Base-by-base conservation (phyloP, 2,329 filamentous ascomycete genomes). In the Alternaria tenuissima region DNA sequence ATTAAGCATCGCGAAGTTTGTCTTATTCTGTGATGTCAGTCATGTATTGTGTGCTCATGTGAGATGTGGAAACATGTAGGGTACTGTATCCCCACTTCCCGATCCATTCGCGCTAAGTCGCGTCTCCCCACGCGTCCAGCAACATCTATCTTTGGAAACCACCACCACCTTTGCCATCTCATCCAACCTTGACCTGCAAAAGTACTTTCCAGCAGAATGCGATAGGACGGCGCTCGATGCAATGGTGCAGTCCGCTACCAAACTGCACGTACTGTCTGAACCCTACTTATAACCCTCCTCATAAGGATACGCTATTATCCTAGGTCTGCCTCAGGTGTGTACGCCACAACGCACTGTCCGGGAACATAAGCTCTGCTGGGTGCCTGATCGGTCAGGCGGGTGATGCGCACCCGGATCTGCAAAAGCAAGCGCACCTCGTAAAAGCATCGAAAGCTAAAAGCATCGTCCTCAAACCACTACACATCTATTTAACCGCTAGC, bases 391-490 rank as follows among this genome's bases (percentile, higher is more conserved):
- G 46, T 14, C 20, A 30, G 9, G 46, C 32, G 46, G 46, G 20
- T 49, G 20, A 36, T 49, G 46, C 7, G 30, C 32, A 38, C 22
- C 20, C 16, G n/a, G 46, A 49, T 49, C 46, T 34, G 32, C 46
- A 49, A 36, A 49, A 49, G 32, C 46, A 49, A 49, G 14, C 8
- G 32, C 20, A 26, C 20, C 20, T 22, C 5, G 20, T 11, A 49
- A 24, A 36, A 49, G 46, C 46, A 49, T 24, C 20, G 32, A 38
- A 26, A 38, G 32, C 46, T 49, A 49, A 49, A 48, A 49, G 14
- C 46, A 24, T 49, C 46, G 30, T 49, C 46, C 7, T 26, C 46
- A 49, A 49, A 49, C 30, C 46, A 38, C 46, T 49, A 49, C 30
- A 5, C 46, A 36, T 12, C 14, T 5, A 49, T 36, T 49, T 36